phyloP scores from a whole-genome alignment of 768 basidiomycete genomes.

The Omphalotus guepiniiformis region DNA sequence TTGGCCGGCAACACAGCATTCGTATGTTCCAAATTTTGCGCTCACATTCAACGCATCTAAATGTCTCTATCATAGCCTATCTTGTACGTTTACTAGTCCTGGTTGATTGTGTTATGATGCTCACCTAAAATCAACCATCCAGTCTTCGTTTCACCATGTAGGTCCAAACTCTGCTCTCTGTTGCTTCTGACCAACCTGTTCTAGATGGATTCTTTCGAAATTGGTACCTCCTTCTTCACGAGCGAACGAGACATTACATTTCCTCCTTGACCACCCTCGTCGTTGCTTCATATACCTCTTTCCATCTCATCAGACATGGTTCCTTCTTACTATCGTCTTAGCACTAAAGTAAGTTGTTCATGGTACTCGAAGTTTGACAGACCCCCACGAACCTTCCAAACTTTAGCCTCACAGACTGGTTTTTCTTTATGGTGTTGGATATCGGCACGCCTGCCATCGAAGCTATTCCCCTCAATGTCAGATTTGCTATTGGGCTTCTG shows the following conservation, averaged over 20 bases:
- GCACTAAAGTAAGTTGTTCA: slow-evolving; percentile 58
- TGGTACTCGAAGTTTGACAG: too few relatives aligned
- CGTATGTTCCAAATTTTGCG: slow-evolving; percentile 49
- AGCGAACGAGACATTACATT: slow-evolving; percentile 75
- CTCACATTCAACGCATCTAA: slow-evolving; percentile 1
- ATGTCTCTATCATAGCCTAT: slow-evolving; percentile 53
- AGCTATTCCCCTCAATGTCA: slow-evolving; percentile 62
- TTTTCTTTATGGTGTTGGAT: slow-evolving; percentile 86
- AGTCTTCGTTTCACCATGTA: slow-evolving; percentile 85
- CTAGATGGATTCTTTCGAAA: slow-evolving; percentile 76
- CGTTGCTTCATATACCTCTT: slow-evolving; percentile 90
- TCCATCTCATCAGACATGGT: slow-evolving; percentile 93
- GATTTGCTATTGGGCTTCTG: slow-evolving; percentile 70
- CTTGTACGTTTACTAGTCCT: slow-evolving; percentile 53
- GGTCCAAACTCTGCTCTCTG: slow-evolving; percentile 21
- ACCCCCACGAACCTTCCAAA: not conserved
- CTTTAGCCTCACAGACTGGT: slow-evolving; percentile 75
- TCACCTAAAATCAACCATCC: not conserved
- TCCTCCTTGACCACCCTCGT: slow-evolving; percentile 92
- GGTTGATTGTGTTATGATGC: not conserved
- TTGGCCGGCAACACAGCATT: slow-evolving; percentile 92
- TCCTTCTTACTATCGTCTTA: slow-evolving; percentile 67
- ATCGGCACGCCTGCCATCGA: slow-evolving; percentile 72
- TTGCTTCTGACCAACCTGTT: not conserved
- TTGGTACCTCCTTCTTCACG: slow-evolving; percentile 55